Conservation (phyloP, 2,329 filamentous ascomycete species). For the Ophiocordyceps sinensis region DNA sequence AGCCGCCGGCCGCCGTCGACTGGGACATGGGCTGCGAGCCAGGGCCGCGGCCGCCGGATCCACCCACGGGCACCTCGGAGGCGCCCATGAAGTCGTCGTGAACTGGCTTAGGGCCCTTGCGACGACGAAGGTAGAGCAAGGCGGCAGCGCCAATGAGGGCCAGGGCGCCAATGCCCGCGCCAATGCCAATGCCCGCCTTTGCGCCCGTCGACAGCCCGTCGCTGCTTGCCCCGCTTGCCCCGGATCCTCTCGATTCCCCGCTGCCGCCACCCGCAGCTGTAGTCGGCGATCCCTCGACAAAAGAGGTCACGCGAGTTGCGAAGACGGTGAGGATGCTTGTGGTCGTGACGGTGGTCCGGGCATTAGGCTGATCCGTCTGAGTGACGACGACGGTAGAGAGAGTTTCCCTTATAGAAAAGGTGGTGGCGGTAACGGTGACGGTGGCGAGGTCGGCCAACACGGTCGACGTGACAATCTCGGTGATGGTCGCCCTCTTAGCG, state of each 20-base stretch:
- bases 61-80: conserved; percentile 27
- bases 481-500: conserved; percentile 20
- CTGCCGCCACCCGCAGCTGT: conserved; percentile 9
- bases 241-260: conserved; percentile 4
- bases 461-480: conserved; percentile 17
- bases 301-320: conserved; percentile 15
- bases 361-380: conserved; percentile 18
- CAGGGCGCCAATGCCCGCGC: conserved; percentile 21
- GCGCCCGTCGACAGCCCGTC: conserved; percentile 24
- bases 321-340: conserved; percentile 22
- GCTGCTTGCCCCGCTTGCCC: conserved; percentile 2
- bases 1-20: conserved; percentile 11
- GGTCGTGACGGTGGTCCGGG: conserved; percentile 21
- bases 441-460: conserved; percentile 8
- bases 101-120: conserved; percentile 17
- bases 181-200: conserved; percentile 29
- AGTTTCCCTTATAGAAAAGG: conserved; percentile 15
- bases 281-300: conserved; percentile 15
- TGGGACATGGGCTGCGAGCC: conserved; percentile 17
- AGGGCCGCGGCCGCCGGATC: conserved; percentile 7
- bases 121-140: conserved; percentile 16
- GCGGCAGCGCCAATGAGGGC: conserved; percentile 14
- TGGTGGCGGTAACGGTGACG: conserved; percentile 16
- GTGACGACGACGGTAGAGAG: conserved; percentile 17
- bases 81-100: conserved; percentile 26